Evolutionary conservation across 805 yeast genomes (phyloP).

Genomic region (Metschnikowia shivogae): DNA sequence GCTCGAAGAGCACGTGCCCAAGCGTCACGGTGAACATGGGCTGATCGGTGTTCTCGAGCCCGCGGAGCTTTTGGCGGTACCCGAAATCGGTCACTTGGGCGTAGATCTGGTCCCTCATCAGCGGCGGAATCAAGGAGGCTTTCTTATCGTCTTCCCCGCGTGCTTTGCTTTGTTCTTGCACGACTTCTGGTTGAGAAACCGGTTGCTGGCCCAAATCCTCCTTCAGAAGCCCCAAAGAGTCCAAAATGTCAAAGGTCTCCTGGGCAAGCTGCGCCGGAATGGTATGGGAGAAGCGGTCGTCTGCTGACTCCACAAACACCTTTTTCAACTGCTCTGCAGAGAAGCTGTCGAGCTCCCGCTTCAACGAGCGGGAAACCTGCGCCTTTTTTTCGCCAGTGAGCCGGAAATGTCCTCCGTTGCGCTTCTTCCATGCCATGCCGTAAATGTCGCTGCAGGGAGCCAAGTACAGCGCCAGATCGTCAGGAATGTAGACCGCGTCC

Average conservation of each 20-base stretch:
- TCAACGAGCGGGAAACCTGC: neutral
- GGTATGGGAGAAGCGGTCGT: slow-evolving; percentile 2
- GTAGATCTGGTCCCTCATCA: slow-evolving; percentile 21
- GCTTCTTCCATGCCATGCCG: slow-evolving; percentile 29
- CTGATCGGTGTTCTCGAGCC: slow-evolving; percentile 20
- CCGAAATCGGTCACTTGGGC: slow-evolving; percentile 23
- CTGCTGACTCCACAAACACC: neutral
- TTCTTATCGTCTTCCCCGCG: neutral
- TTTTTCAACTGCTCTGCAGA: slow-evolving; percentile 6
- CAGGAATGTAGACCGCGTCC: slow-evolving; percentile 19
- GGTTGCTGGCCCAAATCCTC: slow-evolving; percentile 6
- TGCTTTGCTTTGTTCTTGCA: neutral
- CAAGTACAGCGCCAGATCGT: slow-evolving; percentile 6
- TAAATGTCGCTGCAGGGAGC: slow-evolving; percentile 31
- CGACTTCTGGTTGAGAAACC: no score
- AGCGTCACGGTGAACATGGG: slow-evolving; percentile 36
- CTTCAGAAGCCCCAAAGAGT: slow-evolving; percentile 3
- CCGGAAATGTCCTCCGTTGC: slow-evolving; percentile 18
- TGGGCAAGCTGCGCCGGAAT: slow-evolving; percentile 2
- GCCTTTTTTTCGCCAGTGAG: neutral
- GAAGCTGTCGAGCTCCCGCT: slow-evolving; percentile 10
- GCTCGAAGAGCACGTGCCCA: slow-evolving; percentile 36
- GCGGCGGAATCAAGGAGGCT: neutral
- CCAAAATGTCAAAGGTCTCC: slow-evolving; percentile 7
- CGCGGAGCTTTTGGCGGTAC: slow-evolving; percentile 21